Evolutionary conservation across 2,329 filamentous ascomycete genomes (phyloP), one percentile per base, ranked within the genome.

Genomic region (Colletotrichum horii): DNA sequence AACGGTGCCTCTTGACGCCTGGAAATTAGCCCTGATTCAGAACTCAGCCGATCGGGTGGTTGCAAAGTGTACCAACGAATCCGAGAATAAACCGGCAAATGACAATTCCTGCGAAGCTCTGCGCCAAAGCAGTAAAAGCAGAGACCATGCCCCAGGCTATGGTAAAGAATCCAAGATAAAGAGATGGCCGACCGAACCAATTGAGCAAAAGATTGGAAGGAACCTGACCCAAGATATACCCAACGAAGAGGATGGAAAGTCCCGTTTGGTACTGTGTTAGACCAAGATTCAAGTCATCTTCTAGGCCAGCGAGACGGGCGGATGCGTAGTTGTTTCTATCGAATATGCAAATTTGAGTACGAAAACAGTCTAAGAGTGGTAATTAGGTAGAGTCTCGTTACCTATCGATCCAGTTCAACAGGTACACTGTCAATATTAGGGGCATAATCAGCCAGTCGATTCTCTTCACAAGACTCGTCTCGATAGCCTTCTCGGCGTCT

Each of bases 1-100:
- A 88, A 89, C 3, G 87, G 86, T 1, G 88, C 88, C 79, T 89
- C 74, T 71, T 15, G 1, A 8, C 8, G 14, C 7, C 16, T n/a
- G 19, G 22, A 8, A 48, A 22, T 30, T 28, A 26, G 36, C 14
- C 14, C 16, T 15, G 19, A 52, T 24, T n/a, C n/a, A 52, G 11
- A 8, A 52, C n/a, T 48, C n/a, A 8, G 43, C 14, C 0, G 30
- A 60, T 38, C 30, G 8, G 19, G 16, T 11, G 4, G 6, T 36
- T 67, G 58, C 28, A 26, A 8, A n/a, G 30, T 32, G 12, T 36
- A 76, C 69, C 88, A 28, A 85, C 80, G 68, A 85, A 81, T 19
- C 85, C 85, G 2, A 85, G 78, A 72, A 84, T 82, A 77, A 86
- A 85, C 52, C 85, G 78, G 56, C 82, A 81, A 8, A 80, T 82